Percentiles rank a stretch among this genome's conserved stretches.
Evolutionary conservation across 140 eudicot species (phyloP).

Genomic region (Cichorium intybus): DNA sequence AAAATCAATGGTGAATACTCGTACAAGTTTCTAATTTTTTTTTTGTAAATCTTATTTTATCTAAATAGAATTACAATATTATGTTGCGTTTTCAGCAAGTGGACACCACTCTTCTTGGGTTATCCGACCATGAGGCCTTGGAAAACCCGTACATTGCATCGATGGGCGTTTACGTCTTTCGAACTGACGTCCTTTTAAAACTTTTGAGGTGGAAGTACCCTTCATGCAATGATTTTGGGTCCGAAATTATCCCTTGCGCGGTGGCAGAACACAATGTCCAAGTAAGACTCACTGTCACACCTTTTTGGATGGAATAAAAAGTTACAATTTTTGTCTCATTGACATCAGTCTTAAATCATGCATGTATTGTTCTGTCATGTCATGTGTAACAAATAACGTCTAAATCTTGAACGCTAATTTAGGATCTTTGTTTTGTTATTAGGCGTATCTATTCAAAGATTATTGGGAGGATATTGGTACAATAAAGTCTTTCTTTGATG

Average conservation of each 20-base stretch:
- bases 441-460: conserved; percentile 89
- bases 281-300: conserved; percentile 36
- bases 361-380: not conserved
- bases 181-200: conserved; percentile 72
- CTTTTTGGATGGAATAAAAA: not conserved
- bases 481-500: conserved; percentile 79
- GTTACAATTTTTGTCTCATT: conserved; percentile 9
- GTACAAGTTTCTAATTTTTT: not conserved
- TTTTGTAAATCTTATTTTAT: not conserved
- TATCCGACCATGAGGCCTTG: conserved; percentile 60
- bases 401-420: not conserved
- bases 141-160: conserved; percentile 86
- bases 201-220: conserved; percentile 66
- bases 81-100: conserved; percentile 63
- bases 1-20: conserved; percentile 59
- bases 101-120: conserved; percentile 85
- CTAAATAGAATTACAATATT: not conserved
- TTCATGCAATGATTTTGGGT: conserved; percentile 85
- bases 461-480: conserved; percentile 99
- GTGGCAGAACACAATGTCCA: conserved; percentile 89
- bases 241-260: conserved; percentile 90
- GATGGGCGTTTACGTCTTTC: conserved; percentile 96
- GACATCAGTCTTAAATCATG: not conserved
- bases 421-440: not conserved
- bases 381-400: not conserved